These are phyloP conservation scores for Oryza punctata DNA, from an alignment of 176 grass and related monocot species.

Conservation along the genomic window DNA sequence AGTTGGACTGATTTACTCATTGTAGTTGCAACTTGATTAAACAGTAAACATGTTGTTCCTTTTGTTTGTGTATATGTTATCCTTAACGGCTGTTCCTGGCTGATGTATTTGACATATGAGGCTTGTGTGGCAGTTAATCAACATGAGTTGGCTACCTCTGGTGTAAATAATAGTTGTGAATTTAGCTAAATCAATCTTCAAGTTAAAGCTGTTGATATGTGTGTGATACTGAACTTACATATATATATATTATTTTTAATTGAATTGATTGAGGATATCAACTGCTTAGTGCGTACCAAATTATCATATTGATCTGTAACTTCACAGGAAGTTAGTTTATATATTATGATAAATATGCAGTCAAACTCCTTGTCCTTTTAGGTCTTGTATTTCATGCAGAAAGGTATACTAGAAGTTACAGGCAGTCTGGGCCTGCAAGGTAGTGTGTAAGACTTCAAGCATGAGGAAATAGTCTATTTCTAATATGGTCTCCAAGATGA, in stretches of 20 bases:
- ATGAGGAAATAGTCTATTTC: not conserved
- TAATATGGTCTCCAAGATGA: slow-evolving; percentile 14
- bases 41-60: not conserved
- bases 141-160: not conserved
- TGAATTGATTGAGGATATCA: not conserved
- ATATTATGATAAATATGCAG: not conserved
- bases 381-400: slow-evolving; percentile 3
- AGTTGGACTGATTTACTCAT: not conserved
- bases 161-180: not conserved
- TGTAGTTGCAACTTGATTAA: not conserved
- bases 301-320: not conserved
- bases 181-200: not conserved
- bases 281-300: not conserved
- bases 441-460: not conserved
- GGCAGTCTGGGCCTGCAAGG: not conserved
- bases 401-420: not conserved
- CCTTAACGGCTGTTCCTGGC: not conserved
- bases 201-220: not conserved
- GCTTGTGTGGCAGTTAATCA: not conserved
- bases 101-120: not conserved
- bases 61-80: not conserved
- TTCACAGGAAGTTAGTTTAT: not conserved
- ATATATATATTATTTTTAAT: not conserved
- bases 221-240: not conserved
- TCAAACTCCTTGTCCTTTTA: not conserved